phyloP scores from a whole-genome alignment of 192 early-diverging fungal species.

The Coemansia sp. region DNA sequence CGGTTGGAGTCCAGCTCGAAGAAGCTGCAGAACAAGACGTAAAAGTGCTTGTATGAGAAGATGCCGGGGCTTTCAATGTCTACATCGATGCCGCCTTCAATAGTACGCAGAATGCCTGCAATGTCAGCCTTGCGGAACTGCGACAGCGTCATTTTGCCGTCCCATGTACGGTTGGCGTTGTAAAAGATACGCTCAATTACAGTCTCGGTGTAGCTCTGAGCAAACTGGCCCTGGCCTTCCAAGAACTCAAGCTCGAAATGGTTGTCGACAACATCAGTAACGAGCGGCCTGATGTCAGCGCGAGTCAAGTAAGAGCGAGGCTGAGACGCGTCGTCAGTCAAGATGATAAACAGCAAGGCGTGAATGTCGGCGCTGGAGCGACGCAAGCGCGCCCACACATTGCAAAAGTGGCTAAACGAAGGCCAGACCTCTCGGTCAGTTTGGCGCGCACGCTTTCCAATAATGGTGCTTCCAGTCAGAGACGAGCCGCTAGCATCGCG shows the following conservation, averaged over 20 bases:
- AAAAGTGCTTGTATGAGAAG: conserved; percentile 98
- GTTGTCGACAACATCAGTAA: conserved; percentile 82
- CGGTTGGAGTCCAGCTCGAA: conserved; percentile 93
- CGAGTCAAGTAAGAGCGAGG: conserved; percentile 55
- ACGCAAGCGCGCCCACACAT: conserved; percentile 52
- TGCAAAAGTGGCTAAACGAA: conserved; percentile 24
- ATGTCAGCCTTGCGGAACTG: conserved; percentile 75
- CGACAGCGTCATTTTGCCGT: conserved; percentile 71
- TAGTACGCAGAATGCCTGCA: conserved; percentile 59
- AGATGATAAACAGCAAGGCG: conserved; percentile 62
- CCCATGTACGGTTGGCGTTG: conserved; percentile 62
- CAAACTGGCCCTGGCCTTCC: conserved; percentile 75
- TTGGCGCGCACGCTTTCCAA: conserved; percentile 42
- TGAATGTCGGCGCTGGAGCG: conserved; percentile 49
- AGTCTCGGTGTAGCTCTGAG: conserved; percentile 87
- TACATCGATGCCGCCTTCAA: conserved; percentile 73
- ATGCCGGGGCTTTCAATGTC: conserved; percentile 69
- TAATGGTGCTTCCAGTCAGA: conserved; percentile 19
- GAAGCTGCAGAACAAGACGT: conserved; percentile 97
- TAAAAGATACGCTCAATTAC: conserved; percentile 90
- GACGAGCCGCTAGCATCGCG: conserved; percentile 17
- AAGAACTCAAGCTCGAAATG: conserved; percentile 91
- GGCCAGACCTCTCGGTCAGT: conserved; percentile 43
- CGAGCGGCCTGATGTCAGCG: conserved; percentile 67
- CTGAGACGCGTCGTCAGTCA: conserved; percentile 52